Evolutionary conservation across 1,284 basidiomycete species (phyloP).

Genomic region (Trametes pubescens): DNA sequence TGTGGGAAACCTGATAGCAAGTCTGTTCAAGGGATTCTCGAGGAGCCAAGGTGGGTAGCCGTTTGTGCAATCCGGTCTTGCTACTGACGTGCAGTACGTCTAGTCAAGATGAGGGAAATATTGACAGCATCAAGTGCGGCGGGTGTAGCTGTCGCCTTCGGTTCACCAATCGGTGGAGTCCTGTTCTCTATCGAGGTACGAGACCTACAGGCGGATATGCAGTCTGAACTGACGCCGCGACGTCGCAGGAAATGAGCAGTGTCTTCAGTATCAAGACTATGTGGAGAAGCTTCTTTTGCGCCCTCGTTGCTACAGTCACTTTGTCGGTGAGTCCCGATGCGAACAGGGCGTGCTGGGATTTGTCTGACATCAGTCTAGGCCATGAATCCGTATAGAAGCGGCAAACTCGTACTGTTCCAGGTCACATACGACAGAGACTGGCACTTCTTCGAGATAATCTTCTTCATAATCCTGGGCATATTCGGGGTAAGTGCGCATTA

Average conservation of each 20-base stretch:
- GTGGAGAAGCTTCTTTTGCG: conserved; percentile 98
- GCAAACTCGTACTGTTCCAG: conserved; percentile 93
- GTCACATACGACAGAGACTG: conserved; percentile 98
- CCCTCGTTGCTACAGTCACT: conserved; percentile 95
- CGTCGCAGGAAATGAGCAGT: conserved; percentile 92
- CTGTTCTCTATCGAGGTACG: conserved; percentile 87
- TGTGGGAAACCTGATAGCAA: conserved; percentile 89
- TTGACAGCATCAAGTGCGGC: conserved; percentile 96
- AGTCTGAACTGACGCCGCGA: background rate
- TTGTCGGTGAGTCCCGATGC: conserved; percentile 85
- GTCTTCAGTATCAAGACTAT: conserved; percentile 97
- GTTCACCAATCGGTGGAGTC: conserved; percentile 97
- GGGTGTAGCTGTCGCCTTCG: conserved; percentile 96
- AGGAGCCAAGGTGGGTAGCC: conserved; percentile 80
- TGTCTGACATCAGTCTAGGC: conserved; percentile 26
- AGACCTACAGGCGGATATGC: background rate
- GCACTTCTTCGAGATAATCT: conserved; percentile 99
- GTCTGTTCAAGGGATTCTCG: conserved; percentile 83
- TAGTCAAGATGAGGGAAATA: conserved; percentile 96
- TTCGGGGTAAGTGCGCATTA: conserved; percentile 79
- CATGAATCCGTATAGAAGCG: conserved; percentile 98
- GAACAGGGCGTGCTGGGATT: background rate
- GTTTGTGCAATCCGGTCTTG: background rate
- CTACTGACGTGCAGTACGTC: conserved; percentile 7
- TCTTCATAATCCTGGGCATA: conserved; percentile 93